Evolutionary conservation across 495 filamentous ascomycete species (phyloP), one percentile per base, ranked within the genome.

Genomic region (Penicillium robsamsonii): DNA sequence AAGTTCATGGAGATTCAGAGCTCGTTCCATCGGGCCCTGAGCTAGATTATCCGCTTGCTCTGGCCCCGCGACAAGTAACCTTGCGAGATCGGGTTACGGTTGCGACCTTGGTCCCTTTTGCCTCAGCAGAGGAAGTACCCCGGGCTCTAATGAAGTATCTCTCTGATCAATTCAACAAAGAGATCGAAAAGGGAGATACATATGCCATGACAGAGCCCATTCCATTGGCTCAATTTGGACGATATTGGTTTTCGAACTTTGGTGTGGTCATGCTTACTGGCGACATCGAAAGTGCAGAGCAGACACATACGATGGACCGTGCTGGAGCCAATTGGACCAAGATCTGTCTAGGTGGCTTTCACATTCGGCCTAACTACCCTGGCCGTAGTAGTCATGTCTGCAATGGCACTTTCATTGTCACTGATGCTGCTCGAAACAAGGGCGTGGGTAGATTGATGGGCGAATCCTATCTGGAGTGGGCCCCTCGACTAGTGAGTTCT

Each of bases 351-450:
- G 94, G 94, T 44, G 96, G 91, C 61, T 98, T 97, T 66, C 96
- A 96, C 69, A 88, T 97, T 74, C 92, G 96, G 71, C 93, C 94
- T 40, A 97, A 98, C 70, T 98, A 98, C 73, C 94, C 94, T 9
- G 94, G 94, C 42, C 82, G 95, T 51, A 96, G 90, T 72, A 96
- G 89, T 64, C 94, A 98, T 75, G 85, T 98, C 53, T 96, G 94
- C 76, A 98, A 96, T 70, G 95, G 88, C 37, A 94, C 91, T 13
- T 97, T 98, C 66, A 78, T 97, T 43, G 93, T 96, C 63, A 96
- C 91, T 11, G 89, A 94, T 67, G 88, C 87, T 17, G 84, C 91
- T 47, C 87, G 95, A 60, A 95, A 95, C 70, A 84, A 86, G 53
- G 94, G 94, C 62, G 93, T 94, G 9, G 94, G 94, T 51, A 85